phyloP scores from a whole-genome alignment of 2,329 filamentous ascomycete genomes.

The Aureobasidium lini region DNA sequence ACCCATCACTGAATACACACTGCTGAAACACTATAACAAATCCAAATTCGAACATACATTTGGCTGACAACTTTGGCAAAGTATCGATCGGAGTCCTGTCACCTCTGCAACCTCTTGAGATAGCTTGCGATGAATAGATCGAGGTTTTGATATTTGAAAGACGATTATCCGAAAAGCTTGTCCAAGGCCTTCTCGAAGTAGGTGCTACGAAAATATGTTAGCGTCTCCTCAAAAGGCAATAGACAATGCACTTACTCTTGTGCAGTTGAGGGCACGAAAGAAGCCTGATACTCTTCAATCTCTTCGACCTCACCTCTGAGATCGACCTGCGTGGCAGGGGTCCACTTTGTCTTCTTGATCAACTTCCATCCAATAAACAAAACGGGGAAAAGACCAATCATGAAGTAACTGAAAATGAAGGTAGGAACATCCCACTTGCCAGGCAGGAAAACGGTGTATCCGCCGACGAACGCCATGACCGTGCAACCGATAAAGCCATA shows the following conservation, averaged over 20 bases:
- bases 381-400: conserved; percentile 62
- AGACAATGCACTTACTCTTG: conserved; percentile 14
- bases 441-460: conserved; percentile 68
- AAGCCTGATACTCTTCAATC: conserved; percentile 60
- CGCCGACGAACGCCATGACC: conserved; percentile 67
- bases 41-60: too few species aligned
- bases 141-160: neutral
- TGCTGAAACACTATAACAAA: too few species aligned
- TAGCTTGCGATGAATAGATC: too few species aligned
- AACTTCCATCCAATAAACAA: conserved; percentile 68
- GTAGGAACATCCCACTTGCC: conserved; percentile 60
- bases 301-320: conserved; percentile 54
- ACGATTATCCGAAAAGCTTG: neutral
- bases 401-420: conserved; percentile 48
- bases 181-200: conserved; percentile 2
- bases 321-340: conserved; percentile 54
- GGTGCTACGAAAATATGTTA: neutral
- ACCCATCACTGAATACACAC: too few species aligned
- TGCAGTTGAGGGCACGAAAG: conserved; percentile 42
- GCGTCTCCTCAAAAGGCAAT: neutral
- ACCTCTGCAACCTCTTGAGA: too few species aligned
- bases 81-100: too few species aligned
- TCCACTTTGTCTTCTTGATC: conserved; percentile 53
- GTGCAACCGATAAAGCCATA: conserved; percentile 56
- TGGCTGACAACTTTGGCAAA: too few species aligned